These are phyloP conservation scores for Agaricus subrufescens DNA, from an alignment of 768 basidiomycete genomes.

Conservation along the genomic window DNA sequence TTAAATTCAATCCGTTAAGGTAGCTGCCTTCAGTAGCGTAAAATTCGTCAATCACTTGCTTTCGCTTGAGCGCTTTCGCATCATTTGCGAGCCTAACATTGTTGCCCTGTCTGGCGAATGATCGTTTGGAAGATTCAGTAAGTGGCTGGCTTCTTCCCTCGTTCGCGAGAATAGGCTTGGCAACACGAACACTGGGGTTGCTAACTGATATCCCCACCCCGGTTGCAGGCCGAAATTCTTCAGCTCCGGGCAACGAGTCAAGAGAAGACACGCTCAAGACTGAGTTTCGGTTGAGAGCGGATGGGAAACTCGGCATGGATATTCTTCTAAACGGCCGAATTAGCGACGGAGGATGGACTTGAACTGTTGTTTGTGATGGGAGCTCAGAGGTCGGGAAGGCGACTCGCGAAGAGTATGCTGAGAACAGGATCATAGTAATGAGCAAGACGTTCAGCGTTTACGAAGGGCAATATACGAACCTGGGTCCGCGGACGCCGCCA, in stretches of 20 bases:
- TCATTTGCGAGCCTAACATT: constrained; percentile 40
- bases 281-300: constrained; percentile 53
- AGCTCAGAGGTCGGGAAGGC: constrained; percentile 23
- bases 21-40: constrained; percentile 79
- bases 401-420: constrained; percentile 17
- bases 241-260: constrained; percentile 63
- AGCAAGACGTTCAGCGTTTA: neutral
- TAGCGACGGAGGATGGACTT: neutral
- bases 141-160: constrained; percentile 27
- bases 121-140: constrained; percentile 33
- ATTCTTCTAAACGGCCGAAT: constrained; percentile 53
- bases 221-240: constrained; percentile 17
- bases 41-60: constrained; percentile 75
- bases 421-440: neutral
- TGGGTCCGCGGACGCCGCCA: constrained; percentile 4
- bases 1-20: constrained; percentile 75
- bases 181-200: constrained; percentile 8
- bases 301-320: constrained; percentile 51
- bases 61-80: constrained; percentile 42
- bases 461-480: neutral
- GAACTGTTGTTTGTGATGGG: neutral
- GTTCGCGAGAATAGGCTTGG: constrained; percentile 14
- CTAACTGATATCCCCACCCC: constrained; percentile 3
- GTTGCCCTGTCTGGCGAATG: constrained; percentile 31
- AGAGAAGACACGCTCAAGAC: constrained; percentile 69